Percentiles rank a stretch among this genome's conserved stretches.
These are phyloP conservation scores for Vitellaria paradoxa DNA, from an alignment of 179 eudicot genomes.

Conservation along the genomic window DNA sequence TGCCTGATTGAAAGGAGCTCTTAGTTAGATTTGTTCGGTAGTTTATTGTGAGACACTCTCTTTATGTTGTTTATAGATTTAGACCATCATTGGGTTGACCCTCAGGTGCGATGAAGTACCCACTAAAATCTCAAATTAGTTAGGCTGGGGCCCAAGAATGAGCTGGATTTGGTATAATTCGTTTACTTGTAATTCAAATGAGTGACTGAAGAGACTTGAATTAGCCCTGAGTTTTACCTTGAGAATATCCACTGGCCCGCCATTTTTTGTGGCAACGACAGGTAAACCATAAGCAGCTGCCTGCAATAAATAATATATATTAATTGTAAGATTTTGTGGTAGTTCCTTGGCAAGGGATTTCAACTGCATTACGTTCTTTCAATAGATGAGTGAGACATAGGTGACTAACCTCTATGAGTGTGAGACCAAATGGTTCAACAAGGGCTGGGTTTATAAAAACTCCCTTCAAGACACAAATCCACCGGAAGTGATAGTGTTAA, in stretches of 20 bases:
- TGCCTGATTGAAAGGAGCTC: conserved; percentile 29
- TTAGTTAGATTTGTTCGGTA: conserved; percentile 7
- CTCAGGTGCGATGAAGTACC: background rate
- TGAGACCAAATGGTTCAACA: conserved; percentile 61
- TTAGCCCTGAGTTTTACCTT: conserved; percentile 29
- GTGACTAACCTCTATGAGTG: conserved; percentile 47
- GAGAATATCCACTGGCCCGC: conserved; percentile 59
- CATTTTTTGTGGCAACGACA: conserved; percentile 63
- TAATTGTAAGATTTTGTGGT: background rate
- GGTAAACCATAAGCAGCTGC: conserved; percentile 73
- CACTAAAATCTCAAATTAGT: conserved; percentile 1
- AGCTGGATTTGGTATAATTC: conserved; percentile 5
- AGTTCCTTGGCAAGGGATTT: background rate
- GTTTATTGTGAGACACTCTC: background rate
- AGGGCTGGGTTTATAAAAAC: conserved; percentile 67
- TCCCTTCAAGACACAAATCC: conserved; percentile 42
- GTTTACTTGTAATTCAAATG: background rate
- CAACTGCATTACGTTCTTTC: background rate
- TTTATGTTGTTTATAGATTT: background rate
- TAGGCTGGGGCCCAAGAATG: background rate
- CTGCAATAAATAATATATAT: conserved; percentile 27
- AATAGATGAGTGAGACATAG: background rate
- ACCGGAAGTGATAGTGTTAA: conserved; percentile 13
- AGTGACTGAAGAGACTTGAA: background rate
- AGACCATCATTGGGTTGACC: background rate